Evolutionary conservation across 129 eudicot species (phyloP), one percentile per base, ranked within the genome.

Genomic region (Flaveria ramosissima): DNA sequence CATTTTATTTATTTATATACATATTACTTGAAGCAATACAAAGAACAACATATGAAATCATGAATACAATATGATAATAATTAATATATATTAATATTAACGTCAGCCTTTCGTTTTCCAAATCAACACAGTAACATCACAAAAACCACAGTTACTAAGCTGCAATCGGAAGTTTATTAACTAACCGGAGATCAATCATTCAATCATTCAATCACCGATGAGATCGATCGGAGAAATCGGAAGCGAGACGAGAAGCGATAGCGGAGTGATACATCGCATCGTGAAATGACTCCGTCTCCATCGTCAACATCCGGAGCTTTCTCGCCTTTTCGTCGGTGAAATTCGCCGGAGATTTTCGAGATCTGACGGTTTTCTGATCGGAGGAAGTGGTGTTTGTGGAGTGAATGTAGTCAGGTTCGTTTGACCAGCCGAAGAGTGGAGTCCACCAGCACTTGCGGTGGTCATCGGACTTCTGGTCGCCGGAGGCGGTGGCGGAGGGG

Each of bases 261-360:
- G 92, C 93, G 19, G 97, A 92, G 72, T 92, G 97, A 62, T 92
- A 92, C 97, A 92, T 92, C 73, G 71, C 83, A 47, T 87, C 97
- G 16, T 92, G 97, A 75, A 53, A 77, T 80, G 89, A 65, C 76
- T 79, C 72, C 73, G 83, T 65, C 19, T 79, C 91, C 26, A 45
- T 59, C 19, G 91, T 86, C 78, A 82, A 42, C 97, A 89, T 85
- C 80, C 92, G 74, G 6, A 88, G 85, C 82, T 84, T 89, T 85
- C 66, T 86, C 47, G 97, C 97, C 77, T 91, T 91, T 72, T 91
- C 94, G 59, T 86, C 94, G 6, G 94, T 91, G 56, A 91, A 88
- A 7, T 74, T 73, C 2, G 88, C 90, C n/a, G 85, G 76, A 0
- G 78, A 42, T 56, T 78, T 46, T 76, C 84, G 86, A 70, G 81